phyloP scores from a whole-genome alignment of 139 green algal species.

The Micromonas pusilla region DNA sequence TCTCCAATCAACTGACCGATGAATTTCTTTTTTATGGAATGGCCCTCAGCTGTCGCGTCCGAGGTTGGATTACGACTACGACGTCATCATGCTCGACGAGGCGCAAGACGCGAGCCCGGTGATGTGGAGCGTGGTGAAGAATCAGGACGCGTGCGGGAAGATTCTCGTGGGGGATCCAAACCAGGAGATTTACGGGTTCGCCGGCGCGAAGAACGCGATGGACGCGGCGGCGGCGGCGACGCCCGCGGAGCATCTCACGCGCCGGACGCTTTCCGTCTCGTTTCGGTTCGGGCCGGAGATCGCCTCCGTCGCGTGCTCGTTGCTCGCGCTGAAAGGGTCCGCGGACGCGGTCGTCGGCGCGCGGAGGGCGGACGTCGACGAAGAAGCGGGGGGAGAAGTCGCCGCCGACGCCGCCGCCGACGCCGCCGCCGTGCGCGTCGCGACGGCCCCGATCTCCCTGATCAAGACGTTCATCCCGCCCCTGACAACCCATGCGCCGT shows the following conservation, averaged over 20 bases:
- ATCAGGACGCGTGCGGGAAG: conserved; percentile 13
- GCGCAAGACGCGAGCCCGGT: conserved; percentile 8
- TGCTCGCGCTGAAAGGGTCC: not conserved
- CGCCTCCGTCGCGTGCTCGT: not conserved
- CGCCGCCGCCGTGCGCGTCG: too few relatives aligned
- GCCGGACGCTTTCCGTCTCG: not conserved
- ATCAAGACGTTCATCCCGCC: too few relatives aligned
- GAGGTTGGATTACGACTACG: conserved; percentile 5
- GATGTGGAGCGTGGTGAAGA: not conserved
- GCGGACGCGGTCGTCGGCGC: conserved; percentile 4
- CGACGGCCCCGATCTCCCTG: too few relatives aligned
- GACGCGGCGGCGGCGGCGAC: not conserved
- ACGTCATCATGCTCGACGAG: conserved; percentile 21
- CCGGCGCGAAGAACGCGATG: conserved; percentile 9
- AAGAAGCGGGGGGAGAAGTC: too few relatives aligned
- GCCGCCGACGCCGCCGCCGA: too few relatives aligned
- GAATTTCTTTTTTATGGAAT: too few relatives aligned
- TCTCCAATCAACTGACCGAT: too few relatives aligned
- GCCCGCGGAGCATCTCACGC: not conserved
- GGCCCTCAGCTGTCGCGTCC: too few relatives aligned
- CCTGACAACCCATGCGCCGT: too few relatives aligned
- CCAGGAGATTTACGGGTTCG: conserved; percentile 25
- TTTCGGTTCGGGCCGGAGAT: conserved; percentile 13
- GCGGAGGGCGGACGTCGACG: not conserved
- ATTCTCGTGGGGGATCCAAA: conserved; percentile 13